These are phyloP conservation scores for Calonectria ilicicola DNA, from an alignment of 2,329 filamentous ascomycete species.

Conservation along the genomic window DNA sequence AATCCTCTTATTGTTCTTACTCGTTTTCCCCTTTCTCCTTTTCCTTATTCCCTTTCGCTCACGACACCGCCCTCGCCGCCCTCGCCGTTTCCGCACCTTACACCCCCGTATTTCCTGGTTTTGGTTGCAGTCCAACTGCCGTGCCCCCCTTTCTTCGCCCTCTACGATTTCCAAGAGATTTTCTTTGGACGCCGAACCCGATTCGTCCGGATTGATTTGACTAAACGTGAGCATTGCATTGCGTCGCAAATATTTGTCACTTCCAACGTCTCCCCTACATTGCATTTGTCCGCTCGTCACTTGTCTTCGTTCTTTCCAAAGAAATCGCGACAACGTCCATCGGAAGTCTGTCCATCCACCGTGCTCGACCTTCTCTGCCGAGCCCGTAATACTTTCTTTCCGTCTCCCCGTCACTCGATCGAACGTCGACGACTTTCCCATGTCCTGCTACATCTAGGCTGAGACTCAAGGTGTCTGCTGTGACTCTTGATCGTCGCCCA, in stretches of 20 bases:
- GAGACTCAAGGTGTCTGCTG: constrained; percentile 47
- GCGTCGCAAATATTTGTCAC: constrained; percentile 44
- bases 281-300: constrained; percentile 42
- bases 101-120: constrained; percentile 33
- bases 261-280: constrained; percentile 36
- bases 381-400: constrained; percentile 43
- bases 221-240: constrained; percentile 44
- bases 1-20: constrained; percentile 44
- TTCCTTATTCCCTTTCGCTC: constrained; percentile 33
- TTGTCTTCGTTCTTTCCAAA: constrained; percentile 43
- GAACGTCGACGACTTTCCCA: constrained; percentile 42
- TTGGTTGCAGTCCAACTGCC: constrained; percentile 37
- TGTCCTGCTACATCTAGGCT: constrained; percentile 48
- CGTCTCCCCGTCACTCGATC: constrained; percentile 34
- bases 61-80: constrained; percentile 44
- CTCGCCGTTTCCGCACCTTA: constrained; percentile 35
- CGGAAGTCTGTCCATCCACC: constrained; percentile 40
- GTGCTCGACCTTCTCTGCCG: constrained; percentile 36
- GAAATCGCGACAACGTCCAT: constrained; percentile 40
- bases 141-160: constrained; percentile 48
- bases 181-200: constrained; percentile 32
- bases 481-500: constrained; percentile 46
- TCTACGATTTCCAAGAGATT: constrained; percentile 34
- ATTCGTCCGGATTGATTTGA: constrained; percentile 34
- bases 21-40: constrained; percentile 41